Conservation (phyloP, 169 alveolate species). For the Cryptosporidium sp. region DNA sequence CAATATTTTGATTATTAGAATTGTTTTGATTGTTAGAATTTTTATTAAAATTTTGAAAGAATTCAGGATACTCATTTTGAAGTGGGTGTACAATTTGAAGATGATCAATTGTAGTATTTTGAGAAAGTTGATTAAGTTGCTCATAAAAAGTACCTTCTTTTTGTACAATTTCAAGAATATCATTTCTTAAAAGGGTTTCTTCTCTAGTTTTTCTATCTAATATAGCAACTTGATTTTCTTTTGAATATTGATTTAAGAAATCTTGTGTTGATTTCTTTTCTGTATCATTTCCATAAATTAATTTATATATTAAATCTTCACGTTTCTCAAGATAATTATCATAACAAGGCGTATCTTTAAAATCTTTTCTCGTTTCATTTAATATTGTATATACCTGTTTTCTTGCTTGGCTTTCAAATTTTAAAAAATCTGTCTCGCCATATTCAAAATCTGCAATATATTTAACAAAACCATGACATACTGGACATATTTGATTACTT, state of each 20-base stretch:
- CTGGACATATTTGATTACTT: constrained; percentile 35
- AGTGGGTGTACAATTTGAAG: constrained; percentile 67
- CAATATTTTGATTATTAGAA: not conserved
- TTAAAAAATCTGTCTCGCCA: constrained; percentile 63
- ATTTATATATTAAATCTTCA: constrained; percentile 35
- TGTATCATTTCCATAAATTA: constrained; percentile 42
- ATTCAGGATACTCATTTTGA: constrained; percentile 69
- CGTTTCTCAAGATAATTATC: constrained; percentile 49
- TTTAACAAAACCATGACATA: constrained; percentile 41
- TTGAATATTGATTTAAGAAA: constrained; percentile 36
- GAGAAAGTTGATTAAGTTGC: constrained; percentile 51
- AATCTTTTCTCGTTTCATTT: constrained; percentile 52
- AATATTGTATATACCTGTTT: constrained; percentile 52
- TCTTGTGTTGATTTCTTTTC: constrained; percentile 49
- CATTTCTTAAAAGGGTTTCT: constrained; percentile 42
- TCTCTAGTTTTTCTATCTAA: constrained; percentile 58
- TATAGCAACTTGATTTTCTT: constrained; percentile 58
- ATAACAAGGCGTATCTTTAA: constrained; percentile 60
- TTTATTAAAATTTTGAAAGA: constrained; percentile 19
- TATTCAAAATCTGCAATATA: constrained; percentile 47
- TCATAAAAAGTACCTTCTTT: constrained; percentile 67
- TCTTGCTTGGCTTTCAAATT: constrained; percentile 21
- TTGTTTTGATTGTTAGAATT: not conserved
- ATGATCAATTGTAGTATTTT: constrained; percentile 42
- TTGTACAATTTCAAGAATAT: constrained; percentile 54